Evolutionary conservation across 257 asterid species (phyloP), one percentile per base, ranked within the genome.

Genomic region (Solanum boliviense): DNA sequence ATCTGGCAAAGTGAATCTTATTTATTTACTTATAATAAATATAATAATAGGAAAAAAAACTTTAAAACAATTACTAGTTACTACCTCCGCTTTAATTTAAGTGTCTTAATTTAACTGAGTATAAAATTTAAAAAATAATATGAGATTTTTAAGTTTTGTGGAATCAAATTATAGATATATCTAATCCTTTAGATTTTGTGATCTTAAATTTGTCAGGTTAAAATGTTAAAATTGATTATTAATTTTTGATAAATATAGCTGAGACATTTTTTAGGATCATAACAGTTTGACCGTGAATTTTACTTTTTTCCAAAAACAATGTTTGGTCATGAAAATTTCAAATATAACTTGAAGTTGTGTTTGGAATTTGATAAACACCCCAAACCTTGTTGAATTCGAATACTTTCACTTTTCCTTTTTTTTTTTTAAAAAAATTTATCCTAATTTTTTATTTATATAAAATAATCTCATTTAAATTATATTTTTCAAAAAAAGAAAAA

Each of bases 1-100:
- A 93, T 89, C 93, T 90, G 93, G 93, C 89, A 60, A 83, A 87
- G 74, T 91, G 86, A 88, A 92, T 89, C 84, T 88, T 88, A 67
- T 13, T 86, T 84, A 52, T 62, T 62, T 56, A 8, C 6, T 44
- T 44, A 44, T 44, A 44, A 44, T 44, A 44, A 44, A 62, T 23
- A 62, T 34, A 73, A 32, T 72, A 72, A 72, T 72, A 8, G 29
- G 5, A 73, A 72, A 2, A 73, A 73, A 75, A 36, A 75, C 11
- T 35, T 35, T 8, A 23, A 20, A 84, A 46, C 21, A 62, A 62
- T 62, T 60, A 60, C 10, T 18, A 62, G 25, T 62, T 9, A 60
- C 4, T 18, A 6, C 8, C 25, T 58, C 67, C 12, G 2, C 10
- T 58, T 58, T 21, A 21, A 58, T 58, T 3, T 21, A 58, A 58